Evolutionary conservation across 768 basidiomycete genomes (phyloP).

Genomic region (Sarcomyxa edulis): DNA sequence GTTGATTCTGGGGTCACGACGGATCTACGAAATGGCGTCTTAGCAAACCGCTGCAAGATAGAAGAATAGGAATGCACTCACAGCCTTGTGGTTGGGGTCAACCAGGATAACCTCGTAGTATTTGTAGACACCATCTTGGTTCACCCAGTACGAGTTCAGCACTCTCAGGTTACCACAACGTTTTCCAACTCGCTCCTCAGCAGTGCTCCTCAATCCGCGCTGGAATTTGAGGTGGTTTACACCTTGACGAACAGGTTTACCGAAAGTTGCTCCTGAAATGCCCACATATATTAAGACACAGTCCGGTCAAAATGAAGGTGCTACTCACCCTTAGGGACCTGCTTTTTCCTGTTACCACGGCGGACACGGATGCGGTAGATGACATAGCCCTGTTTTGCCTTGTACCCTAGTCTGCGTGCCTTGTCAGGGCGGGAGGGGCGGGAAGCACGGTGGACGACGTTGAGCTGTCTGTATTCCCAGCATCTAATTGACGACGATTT

Average conservation of each 20-base stretch:
- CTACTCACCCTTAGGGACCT: slow-evolving; percentile 84
- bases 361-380: slow-evolving; percentile 97
- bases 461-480: slow-evolving; percentile 98
- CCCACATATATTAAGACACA: slow-evolving; percentile 1
- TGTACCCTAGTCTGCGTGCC: slow-evolving; percentile 97
- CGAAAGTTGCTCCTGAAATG: slow-evolving; percentile 91
- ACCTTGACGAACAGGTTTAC: slow-evolving; percentile 99
- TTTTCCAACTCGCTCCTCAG: slow-evolving; percentile 96
- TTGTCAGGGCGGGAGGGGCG: slow-evolving; percentile 99
- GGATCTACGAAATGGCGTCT: slow-evolving; percentile 56
- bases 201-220: slow-evolving; percentile 85
- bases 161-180: slow-evolving; percentile 96
- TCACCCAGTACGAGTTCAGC: slow-evolving; percentile 98
- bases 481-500: slow-evolving; percentile 43
- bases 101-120: slow-evolving; percentile 99
- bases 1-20: slow-evolving; percentile 95
- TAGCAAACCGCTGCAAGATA: slow-evolving; percentile 3
- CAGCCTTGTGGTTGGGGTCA: slow-evolving; percentile 91
- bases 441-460: slow-evolving; percentile 97
- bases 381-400: slow-evolving; percentile 99
- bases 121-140: slow-evolving; percentile 98
- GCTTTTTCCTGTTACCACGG: slow-evolving; percentile 98
- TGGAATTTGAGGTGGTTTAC: slow-evolving; percentile 99
- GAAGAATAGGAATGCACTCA: slow-evolving; percentile 33
- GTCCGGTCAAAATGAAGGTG: background rate